Evolutionary conservation across 2,329 filamentous ascomycete genomes (phyloP).

Genomic region (Alternaria incomplexa): DNA sequence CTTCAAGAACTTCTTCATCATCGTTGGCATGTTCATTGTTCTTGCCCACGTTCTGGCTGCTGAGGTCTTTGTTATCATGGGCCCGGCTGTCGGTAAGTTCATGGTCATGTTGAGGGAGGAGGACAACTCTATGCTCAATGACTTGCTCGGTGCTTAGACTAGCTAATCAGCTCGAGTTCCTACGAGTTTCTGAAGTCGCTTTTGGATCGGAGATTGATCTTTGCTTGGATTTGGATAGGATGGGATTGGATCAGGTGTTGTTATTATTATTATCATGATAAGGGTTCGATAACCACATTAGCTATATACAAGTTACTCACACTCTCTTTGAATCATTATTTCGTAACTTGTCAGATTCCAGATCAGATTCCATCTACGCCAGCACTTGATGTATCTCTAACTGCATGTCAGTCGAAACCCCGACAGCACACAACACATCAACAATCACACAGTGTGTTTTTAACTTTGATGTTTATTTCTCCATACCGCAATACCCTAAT

Average conservation of each 20-base stretch:
- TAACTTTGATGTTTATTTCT: neutral
- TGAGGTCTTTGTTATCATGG: conserved; percentile 60
- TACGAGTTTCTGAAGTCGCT: neutral
- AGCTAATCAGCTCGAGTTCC: neutral
- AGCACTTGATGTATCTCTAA: neutral
- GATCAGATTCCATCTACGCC: neutral
- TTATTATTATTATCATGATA: neutral
- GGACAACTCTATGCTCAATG: neutral
- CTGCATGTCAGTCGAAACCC: neutral
- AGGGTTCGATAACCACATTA: neutral
- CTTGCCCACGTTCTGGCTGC: conserved; percentile 59
- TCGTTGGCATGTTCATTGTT: conserved; percentile 55
- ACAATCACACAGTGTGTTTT: neutral
- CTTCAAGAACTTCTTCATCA: conserved; percentile 70
- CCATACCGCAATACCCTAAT: neutral
- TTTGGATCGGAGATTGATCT: neutral
- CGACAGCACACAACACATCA: accelerated
- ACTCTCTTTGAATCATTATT: neutral
- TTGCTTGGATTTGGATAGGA: neutral
- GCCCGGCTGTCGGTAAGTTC: conserved; percentile 34
- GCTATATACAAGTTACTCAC: neutral
- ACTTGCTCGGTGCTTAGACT: neutral
- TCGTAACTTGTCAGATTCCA: neutral
- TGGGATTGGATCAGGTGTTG: neutral
- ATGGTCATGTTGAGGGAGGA: conserved; percentile 9